phyloP scores from a whole-genome alignment of 805 yeast genomes.

The Komagataella kurtzmanii region DNA sequence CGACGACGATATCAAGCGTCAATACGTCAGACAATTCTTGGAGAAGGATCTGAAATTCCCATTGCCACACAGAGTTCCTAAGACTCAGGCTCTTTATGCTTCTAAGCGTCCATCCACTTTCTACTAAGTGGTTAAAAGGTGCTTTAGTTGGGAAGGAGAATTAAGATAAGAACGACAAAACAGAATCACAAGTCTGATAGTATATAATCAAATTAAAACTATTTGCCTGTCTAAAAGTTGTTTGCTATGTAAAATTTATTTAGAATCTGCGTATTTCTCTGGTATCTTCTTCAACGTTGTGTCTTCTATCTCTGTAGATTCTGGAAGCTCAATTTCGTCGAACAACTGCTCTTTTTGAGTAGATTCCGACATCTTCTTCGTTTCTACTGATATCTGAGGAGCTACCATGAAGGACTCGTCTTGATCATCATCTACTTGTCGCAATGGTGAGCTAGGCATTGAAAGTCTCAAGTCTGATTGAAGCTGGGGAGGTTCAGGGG shows the following conservation, averaged over 20 bases:
- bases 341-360: background rate
- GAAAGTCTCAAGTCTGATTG: background rate
- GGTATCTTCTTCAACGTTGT: background rate
- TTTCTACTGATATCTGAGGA: background rate
- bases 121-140: constrained; percentile 48
- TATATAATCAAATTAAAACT: background rate
- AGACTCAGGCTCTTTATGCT: constrained; percentile 78
- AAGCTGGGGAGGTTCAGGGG: constrained; percentile 2
- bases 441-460: background rate
- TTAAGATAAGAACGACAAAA: background rate
- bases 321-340: background rate
- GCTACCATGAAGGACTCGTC: background rate
- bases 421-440: background rate
- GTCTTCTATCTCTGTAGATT: background rate
- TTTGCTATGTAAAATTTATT: background rate
- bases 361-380: background rate
- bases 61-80: constrained; percentile 98
- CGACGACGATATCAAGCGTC: constrained; percentile 98
- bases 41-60: constrained; percentile 97
- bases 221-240: background rate
- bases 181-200: background rate
- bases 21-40: constrained; percentile 95
- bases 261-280: background rate
- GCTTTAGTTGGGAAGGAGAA: background rate
- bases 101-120: constrained; percentile 93